Evolutionary conservation across 1,284 basidiomycete genomes (phyloP).

Genomic region (Mycosarcoma mackinlayi): DNA sequence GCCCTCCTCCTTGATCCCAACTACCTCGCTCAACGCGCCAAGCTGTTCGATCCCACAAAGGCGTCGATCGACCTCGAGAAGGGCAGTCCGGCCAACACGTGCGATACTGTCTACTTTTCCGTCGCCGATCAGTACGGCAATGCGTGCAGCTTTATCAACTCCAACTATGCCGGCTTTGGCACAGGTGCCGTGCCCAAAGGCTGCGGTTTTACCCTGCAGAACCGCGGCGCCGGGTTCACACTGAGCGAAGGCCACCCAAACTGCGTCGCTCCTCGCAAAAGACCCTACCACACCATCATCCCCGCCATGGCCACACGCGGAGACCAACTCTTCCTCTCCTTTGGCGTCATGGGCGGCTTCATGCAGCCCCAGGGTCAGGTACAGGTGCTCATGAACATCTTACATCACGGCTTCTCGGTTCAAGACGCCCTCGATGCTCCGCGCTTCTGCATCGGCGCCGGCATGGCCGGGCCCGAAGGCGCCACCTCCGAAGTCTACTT

Average conservation of each 20-base stretch:
- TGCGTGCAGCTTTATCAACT: constrained; percentile 92
- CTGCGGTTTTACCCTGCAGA: constrained; percentile 95
- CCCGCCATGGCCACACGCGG: constrained; percentile 86
- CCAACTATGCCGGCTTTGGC: constrained; percentile 77
- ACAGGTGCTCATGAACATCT: constrained; percentile 89
- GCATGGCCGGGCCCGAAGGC: constrained; percentile 75
- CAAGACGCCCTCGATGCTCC: constrained; percentile 79
- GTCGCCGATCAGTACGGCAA: constrained; percentile 80
- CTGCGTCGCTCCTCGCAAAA: constrained; percentile 75
- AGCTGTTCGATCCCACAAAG: constrained; percentile 78
- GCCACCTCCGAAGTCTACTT: constrained; percentile 86
- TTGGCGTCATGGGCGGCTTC: constrained; percentile 89
- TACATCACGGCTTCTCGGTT: constrained; percentile 81
- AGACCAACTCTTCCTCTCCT: constrained; percentile 85
- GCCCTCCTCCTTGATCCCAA: constrained; percentile 71
- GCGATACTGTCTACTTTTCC: constrained; percentile 93
- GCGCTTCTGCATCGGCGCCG: constrained; percentile 92
- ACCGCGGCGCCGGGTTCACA: constrained; percentile 86
- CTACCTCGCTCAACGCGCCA: constrained; percentile 83
- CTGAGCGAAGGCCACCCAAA: constrained; percentile 86
- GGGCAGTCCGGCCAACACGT: constrained; percentile 81
- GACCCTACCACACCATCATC: constrained; percentile 95
- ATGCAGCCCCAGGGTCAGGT: constrained; percentile 95
- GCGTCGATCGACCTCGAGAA: constrained; percentile 77
- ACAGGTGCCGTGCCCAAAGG: constrained; percentile 83